These are phyloP conservation scores for Nothomitra cinnamomea DNA, from an alignment of 2,329 filamentous ascomycete genomes.

Conservation along the genomic window DNA sequence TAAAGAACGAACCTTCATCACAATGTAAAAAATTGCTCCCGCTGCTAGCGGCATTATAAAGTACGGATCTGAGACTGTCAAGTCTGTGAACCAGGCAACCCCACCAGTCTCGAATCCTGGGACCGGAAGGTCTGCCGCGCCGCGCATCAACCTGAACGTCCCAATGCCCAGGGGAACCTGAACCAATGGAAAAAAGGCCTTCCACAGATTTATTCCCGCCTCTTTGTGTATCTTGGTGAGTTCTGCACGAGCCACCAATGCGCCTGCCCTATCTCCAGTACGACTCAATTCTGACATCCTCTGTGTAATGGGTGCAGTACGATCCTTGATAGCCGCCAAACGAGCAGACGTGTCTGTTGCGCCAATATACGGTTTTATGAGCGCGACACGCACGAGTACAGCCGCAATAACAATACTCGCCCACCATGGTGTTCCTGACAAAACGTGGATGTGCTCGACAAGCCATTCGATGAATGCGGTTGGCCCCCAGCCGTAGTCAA, in stretches of 20 bases:
- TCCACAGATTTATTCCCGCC: conserved; percentile 35
- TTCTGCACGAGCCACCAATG: conserved; percentile 30
- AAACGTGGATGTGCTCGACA: conserved; percentile 72
- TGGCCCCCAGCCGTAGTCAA: conserved; percentile 76
- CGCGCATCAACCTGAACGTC: conserved; percentile 59
- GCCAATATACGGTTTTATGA: conserved; percentile 48
- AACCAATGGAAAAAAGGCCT: conserved; percentile 37
- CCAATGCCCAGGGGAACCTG: conserved; percentile 62
- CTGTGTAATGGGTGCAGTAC: conserved; percentile 37
- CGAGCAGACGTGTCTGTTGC: conserved; percentile 45
- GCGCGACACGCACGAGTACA: conserved; percentile 41
- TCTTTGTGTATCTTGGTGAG: conserved; percentile 33
- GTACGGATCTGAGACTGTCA: conserved; percentile 61
- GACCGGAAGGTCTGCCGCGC: conserved; percentile 63
- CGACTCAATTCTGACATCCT: conserved; percentile 31
- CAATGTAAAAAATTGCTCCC: conserved; percentile 36
- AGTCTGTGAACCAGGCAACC: conserved; percentile 60
- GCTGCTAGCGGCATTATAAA: conserved; percentile 54
- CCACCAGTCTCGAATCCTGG: conserved; percentile 58
- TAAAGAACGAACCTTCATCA: conserved; percentile 38
- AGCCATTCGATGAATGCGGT: conserved; percentile 56
- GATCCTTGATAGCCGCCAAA: conserved; percentile 41
- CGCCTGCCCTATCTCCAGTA: conserved; percentile 29
- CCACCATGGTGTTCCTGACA: conserved; percentile 65
- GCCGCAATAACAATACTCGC: conserved; percentile 51